Evolutionary conservation across 345 rosid genomes (phyloP).

Genomic region (Alliaria petiolata): DNA sequence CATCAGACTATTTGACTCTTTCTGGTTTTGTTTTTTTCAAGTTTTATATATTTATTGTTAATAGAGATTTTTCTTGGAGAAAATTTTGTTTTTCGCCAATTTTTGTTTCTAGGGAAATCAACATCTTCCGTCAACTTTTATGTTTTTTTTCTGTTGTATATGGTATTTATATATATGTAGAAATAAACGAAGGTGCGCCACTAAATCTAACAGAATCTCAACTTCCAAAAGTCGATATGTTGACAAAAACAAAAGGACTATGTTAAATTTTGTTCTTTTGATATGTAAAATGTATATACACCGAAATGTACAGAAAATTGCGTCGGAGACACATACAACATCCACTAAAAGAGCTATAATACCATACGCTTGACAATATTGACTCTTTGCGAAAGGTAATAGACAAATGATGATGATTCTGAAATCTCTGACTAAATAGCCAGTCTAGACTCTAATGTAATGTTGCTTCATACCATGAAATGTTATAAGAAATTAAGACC

Average conservation of each 20-base stretch:
- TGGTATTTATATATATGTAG: not conserved
- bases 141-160: too few relatives aligned
- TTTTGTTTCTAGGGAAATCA: too few relatives aligned
- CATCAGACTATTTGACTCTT: too few relatives aligned
- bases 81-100: too few relatives aligned
- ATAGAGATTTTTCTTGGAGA: too few relatives aligned
- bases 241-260: not conserved
- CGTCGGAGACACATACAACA: too few relatives aligned
- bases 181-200: not conserved
- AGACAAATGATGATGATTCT: slow-evolving; percentile 15
- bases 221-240: not conserved
- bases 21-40: too few relatives aligned
- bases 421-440: not conserved
- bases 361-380: slow-evolving; percentile 21
- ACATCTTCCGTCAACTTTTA: too few relatives aligned
- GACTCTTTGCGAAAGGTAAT: slow-evolving; percentile 18
- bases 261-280: not conserved
- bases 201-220: slow-evolving; percentile 5
- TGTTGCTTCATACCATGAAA: too few relatives aligned
- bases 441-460: not conserved
- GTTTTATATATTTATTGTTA: too few relatives aligned
- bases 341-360: slow-evolving; percentile 20
- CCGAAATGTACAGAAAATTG: not conserved
- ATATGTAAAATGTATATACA: not conserved
- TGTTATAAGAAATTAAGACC: too few relatives aligned